phyloP scores from a whole-genome alignment of 164 flowering plant species.

The Berberis thunbergii region DNA sequence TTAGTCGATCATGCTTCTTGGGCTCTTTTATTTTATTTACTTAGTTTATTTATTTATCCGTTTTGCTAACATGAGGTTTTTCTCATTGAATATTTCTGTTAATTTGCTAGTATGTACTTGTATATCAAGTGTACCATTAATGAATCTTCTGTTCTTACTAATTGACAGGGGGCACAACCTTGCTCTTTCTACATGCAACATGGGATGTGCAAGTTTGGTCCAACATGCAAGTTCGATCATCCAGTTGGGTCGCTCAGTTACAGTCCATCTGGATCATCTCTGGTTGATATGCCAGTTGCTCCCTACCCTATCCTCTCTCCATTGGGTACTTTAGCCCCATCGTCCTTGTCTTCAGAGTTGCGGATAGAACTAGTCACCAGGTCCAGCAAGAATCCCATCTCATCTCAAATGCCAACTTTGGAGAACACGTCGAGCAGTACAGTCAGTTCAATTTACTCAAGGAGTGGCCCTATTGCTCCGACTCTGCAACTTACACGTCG shows the following conservation, averaged over 20 bases:
- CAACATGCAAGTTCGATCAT: constrained; percentile 82
- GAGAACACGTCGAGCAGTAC: constrained; percentile 46
- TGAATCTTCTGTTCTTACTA: neutral
- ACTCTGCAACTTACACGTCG: constrained; percentile 10
- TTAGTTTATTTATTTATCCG: too few species aligned
- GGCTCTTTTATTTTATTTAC: too few species aligned
- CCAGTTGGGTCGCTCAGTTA: constrained; percentile 66
- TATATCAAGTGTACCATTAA: neutral
- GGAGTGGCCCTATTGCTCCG: constrained; percentile 30
- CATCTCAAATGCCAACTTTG: constrained; percentile 48
- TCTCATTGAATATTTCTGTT: neutral
- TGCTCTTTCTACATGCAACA: constrained; percentile 63
- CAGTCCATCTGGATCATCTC: constrained; percentile 95
- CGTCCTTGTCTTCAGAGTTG: constrained; percentile 78
- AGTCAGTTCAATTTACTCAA: constrained; percentile 51
- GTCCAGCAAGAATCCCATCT: constrained; percentile 35
- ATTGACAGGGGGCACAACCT: constrained; percentile 58
- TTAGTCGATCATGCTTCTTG: too few species aligned
- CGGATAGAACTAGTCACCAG: constrained; percentile 46
- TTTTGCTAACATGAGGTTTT: neutral
- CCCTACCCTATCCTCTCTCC: constrained; percentile 86
- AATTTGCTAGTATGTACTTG: neutral
- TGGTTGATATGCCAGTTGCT: constrained; percentile 89
- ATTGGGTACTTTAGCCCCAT: constrained; percentile 65
- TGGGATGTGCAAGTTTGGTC: constrained; percentile 85